Base-by-base conservation (phyloP, 257 asterid genomes). In the Voacanga thouarsii region DNA sequence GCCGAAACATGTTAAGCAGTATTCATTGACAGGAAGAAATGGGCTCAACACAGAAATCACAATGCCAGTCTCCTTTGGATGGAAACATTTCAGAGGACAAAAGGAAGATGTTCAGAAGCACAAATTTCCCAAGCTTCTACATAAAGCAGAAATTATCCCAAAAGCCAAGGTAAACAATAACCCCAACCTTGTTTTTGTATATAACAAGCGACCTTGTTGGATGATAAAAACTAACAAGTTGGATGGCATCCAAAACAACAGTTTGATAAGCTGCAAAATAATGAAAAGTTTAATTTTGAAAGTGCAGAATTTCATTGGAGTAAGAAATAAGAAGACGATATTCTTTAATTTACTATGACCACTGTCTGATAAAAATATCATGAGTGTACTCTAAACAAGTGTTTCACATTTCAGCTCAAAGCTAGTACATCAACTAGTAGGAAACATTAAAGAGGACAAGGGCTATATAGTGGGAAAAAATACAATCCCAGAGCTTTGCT, bases 401-500 rank as follows among this genome's bases (percentile, higher is more conserved):
- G 66, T 68, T 61, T 61, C 44, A 56, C 44, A 43, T 75, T 65
- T 59, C 57, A 28, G 26, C 47, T 63, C 68, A 74, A 75, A 72
- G 65, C 73, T 79, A 60, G 79, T 67, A 80, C 83, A 83, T 73
- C 74, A 82, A 80, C 81, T 80, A 84, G 76, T 66, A 59, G 66
- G 39, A 71, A 44, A 80, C 59, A 63, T 49, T 47, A 24, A 53
- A 33, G 33, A 57, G 53, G 51, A 44, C 44, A 57, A 24, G 49
- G 63, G 74, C 60, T 65, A 76, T 71, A 84, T 75, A 30, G 80
- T 55, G 83, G 72, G 79, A 79, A 84, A 33, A 77, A 74, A 74
- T 78, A 79, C 76, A 78, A 74, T 74, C 81, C 74, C 71, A 71
- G 85, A 84, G 86, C 89, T 88, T 85, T 50, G 83, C 90, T 85